A percentile compares a stretch with the other conserved stretches of the same genome.
Evolutionary conservation across 371 early-diverging fungal genomes (phyloP).

Genomic region (Polyrhizophydium stewartii): DNA sequence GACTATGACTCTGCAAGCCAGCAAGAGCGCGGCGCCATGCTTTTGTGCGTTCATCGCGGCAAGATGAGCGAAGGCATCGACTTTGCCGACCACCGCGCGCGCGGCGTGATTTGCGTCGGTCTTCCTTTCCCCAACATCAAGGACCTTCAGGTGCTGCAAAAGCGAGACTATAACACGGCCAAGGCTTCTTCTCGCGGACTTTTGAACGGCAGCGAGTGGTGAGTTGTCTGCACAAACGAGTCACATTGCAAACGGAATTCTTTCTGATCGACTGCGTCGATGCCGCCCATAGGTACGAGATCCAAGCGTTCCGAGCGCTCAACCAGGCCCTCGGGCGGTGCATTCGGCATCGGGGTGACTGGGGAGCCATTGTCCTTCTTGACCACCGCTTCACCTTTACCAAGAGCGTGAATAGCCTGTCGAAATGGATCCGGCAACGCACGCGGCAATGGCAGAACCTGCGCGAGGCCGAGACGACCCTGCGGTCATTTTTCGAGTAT

Average conservation of each 20-base stretch:
- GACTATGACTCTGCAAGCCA: constrained; percentile 1
- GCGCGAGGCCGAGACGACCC: constrained; percentile 1
- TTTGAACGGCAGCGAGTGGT: constrained; percentile 8
- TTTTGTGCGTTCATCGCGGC: constrained; percentile 50
- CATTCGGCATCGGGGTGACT: constrained; percentile 50
- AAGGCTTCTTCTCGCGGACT: constrained; percentile 6
- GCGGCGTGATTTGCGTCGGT: constrained; percentile 50
- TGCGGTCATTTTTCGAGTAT: constrained; percentile 3
- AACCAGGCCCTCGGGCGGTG: constrained; percentile 59
- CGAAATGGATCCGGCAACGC: constrained; percentile 25
- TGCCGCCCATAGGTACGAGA: constrained; percentile 9
- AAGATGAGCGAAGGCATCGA: constrained; percentile 61
- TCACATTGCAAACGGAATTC: constrained; percentile 19
- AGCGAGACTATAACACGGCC: constrained; percentile 34
- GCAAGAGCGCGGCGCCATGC: constrained; percentile 6
- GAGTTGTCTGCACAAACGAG: constrained; percentile 11
- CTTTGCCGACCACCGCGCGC: constrained; percentile 45
- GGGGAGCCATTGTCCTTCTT: constrained; percentile 49
- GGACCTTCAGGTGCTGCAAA: constrained; percentile 36
- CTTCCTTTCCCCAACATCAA: constrained; percentile 50
- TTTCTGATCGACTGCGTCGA: too few species aligned
- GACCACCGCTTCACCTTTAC: constrained; percentile 35
- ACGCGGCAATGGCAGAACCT: neutral
- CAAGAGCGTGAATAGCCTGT: constrained; percentile 13
- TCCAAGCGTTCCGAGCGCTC: constrained; percentile 46